These are phyloP conservation scores for Aegilops longissima DNA, from an alignment of 176 grass and related monocot genomes.

Conservation along the genomic window DNA sequence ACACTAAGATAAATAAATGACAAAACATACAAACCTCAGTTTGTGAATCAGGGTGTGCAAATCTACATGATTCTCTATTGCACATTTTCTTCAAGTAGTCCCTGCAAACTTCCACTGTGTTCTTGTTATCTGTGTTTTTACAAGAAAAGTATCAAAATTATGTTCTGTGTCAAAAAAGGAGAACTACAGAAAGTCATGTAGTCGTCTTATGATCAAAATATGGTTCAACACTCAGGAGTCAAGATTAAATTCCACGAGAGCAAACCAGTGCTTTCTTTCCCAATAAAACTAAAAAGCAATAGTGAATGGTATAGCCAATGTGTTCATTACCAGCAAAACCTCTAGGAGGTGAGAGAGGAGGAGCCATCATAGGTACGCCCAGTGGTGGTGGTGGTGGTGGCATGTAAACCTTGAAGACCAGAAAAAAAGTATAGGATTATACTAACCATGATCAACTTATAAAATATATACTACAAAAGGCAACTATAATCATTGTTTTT, in stretches of 20 bases:
- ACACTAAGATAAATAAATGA: neutral
- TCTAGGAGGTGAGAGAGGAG: slow-evolving; percentile 36
- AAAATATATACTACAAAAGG: neutral
- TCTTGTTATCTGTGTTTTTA: slow-evolving; percentile 36
- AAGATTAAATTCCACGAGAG: neutral
- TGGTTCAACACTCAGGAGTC: neutral
- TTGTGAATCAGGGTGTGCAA: slow-evolving; percentile 46
- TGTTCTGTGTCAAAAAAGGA: neutral
- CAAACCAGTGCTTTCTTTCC: neutral
- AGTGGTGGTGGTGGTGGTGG: slow-evolving; percentile 31
- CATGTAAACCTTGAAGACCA: slow-evolving; percentile 48
- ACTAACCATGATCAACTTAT: neutral
- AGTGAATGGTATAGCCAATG: neutral
- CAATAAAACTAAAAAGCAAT: slow-evolving; percentile 2
- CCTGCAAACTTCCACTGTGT: slow-evolving; percentile 46
- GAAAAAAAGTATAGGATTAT: slow-evolving; percentile 15
- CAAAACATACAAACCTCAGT: slow-evolving; percentile 34
- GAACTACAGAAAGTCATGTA: neutral
- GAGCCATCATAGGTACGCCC: slow-evolving; percentile 52
- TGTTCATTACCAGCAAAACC: slow-evolving; percentile 42
- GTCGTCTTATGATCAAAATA: neutral
- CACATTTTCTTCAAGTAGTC: slow-evolving; percentile 80
- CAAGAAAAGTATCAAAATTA: neutral
- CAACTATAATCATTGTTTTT: too few species aligned
- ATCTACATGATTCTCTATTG: slow-evolving; percentile 60